These are phyloP conservation scores for Hortiboletus campestris DNA, from an alignment of 768 basidiomycete species.

Conservation along the genomic window DNA sequence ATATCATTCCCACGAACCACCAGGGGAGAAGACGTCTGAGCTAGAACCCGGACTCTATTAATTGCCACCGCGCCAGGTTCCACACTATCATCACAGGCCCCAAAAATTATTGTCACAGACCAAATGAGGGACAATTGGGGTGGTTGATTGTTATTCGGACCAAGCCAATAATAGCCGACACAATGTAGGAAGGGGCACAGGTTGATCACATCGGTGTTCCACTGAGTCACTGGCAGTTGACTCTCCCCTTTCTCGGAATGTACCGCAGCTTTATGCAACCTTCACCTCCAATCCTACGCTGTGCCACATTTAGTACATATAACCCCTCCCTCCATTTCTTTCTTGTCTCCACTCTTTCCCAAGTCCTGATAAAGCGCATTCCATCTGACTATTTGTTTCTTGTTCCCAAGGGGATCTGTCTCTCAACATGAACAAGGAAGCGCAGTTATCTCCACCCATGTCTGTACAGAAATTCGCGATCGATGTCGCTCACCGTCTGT, in stretches of 20 bases:
- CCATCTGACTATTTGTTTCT: slow-evolving; percentile 11
- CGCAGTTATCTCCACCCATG: slow-evolving; percentile 13
- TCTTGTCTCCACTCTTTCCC: slow-evolving; percentile 10
- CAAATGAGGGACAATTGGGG: not conserved
- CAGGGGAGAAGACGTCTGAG: not conserved
- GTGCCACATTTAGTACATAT: slow-evolving; percentile 31
- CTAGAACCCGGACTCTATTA: slow-evolving; percentile 9
- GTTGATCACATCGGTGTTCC: slow-evolving; percentile 10
- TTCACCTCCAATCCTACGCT: slow-evolving; percentile 20
- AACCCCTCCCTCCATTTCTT: slow-evolving; percentile 15
- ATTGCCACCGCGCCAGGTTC: slow-evolving; percentile 8
- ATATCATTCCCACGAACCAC: slow-evolving; percentile 12
- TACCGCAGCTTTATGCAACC: slow-evolving; percentile 29
- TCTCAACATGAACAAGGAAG: slow-evolving; percentile 13
- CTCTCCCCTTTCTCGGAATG: slow-evolving; percentile 30
- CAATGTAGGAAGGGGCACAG: slow-evolving; percentile 11
- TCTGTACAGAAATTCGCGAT: slow-evolving; percentile 28
- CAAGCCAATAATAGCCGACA: slow-evolving; percentile 9
- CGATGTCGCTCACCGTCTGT: slow-evolving; percentile 29
- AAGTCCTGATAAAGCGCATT: slow-evolving; percentile 2
- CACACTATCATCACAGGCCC: slow-evolving; percentile 6
- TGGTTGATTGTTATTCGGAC: not conserved
- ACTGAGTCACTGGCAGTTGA: slow-evolving; percentile 3
- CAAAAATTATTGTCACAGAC: not conserved
- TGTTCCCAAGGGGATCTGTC: slow-evolving; percentile 18